Percentiles rank a stretch among this genome's conserved stretches.
Evolutionary conservation across 2,329 filamentous ascomycete genomes (phyloP).

Genomic region (Lojkania enalia): DNA sequence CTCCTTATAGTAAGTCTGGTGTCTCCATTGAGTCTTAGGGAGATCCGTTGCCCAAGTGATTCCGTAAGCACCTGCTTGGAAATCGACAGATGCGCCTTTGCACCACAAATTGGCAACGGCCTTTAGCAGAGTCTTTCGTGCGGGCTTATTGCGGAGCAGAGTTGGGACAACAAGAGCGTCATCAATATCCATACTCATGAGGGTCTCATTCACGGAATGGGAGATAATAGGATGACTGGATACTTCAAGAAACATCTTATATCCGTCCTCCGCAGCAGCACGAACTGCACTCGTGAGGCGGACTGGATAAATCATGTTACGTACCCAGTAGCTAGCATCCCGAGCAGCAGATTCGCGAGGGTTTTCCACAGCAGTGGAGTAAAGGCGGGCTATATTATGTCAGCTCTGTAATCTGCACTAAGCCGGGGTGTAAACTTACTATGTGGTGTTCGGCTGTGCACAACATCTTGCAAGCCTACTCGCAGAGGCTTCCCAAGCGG

Average conservation of each 20-base stretch:
- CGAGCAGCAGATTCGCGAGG: slow-evolving; percentile 26
- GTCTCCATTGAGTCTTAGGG: slow-evolving; percentile 24
- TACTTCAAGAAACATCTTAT: slow-evolving; percentile 47
- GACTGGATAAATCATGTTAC: slow-evolving; percentile 48
- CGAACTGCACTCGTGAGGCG: slow-evolving; percentile 42
- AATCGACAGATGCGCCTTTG: slow-evolving; percentile 36
- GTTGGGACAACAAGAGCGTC: slow-evolving; percentile 39
- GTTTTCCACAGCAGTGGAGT: slow-evolving; percentile 41
- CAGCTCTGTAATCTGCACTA: too few species aligned
- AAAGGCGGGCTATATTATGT: slow-evolving; percentile 31
- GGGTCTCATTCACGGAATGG: slow-evolving; percentile 48
- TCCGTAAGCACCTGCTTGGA: slow-evolving; percentile 13
- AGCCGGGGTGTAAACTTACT: too few species aligned
- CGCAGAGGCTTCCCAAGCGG: slow-evolving; percentile 34
- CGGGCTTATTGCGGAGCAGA: slow-evolving; percentile 32
- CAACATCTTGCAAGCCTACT: slow-evolving; percentile 10
- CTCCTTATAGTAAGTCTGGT: slow-evolving; percentile 6
- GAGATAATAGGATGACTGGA: slow-evolving; percentile 49
- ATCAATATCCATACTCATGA: slow-evolving; percentile 36
- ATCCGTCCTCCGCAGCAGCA: slow-evolving; percentile 44
- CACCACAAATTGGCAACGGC: slow-evolving; percentile 35
- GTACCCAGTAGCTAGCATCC: slow-evolving; percentile 43
- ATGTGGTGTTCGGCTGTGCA: not conserved
- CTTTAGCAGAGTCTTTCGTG: slow-evolving; percentile 31
- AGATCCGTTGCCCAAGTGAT: slow-evolving; percentile 29